Evolutionary conservation across 179 eudicot genomes (phyloP).

Genomic region (Corrigiola litoralis): DNA sequence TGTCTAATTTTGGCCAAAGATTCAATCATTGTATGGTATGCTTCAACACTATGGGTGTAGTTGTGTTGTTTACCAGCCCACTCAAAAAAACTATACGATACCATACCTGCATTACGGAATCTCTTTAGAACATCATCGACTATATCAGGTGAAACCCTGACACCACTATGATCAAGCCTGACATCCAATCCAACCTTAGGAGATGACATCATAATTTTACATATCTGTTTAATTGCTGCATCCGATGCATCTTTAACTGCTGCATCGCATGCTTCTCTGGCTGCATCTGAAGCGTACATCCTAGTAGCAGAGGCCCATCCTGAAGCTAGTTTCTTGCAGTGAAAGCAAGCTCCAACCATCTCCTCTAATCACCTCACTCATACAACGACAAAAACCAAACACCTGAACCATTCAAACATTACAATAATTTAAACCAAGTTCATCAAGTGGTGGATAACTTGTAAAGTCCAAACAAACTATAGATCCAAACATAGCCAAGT

Average conservation of each 20-base stretch:
- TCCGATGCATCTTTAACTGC: conserved; percentile 28
- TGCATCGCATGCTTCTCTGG: no score
- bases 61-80: conserved; percentile 81
- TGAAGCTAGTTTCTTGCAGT: conserved; percentile 16
- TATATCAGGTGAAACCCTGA: conserved; percentile 49
- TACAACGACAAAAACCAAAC: background rate
- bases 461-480: background rate
- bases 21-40: conserved; percentile 79
- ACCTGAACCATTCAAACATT: background rate
- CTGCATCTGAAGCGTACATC: conserved; percentile 50
- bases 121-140: conserved; percentile 71
- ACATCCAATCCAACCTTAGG: conserved; percentile 73
- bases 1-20: conserved; percentile 91
- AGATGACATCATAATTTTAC: conserved; percentile 63
- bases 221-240: conserved; percentile 39
- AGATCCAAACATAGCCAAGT: no score
- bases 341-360: conserved; percentile 30
- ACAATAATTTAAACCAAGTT: background rate
- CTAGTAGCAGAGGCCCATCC: conserved; percentile 26
- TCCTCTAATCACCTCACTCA: background rate
- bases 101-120: conserved; percentile 84
- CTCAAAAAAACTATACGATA: conserved; percentile 70
- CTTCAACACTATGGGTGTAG: conserved; percentile 62
- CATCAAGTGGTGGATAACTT: background rate
- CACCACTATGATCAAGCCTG: conserved; percentile 75